Evolutionary conservation across 2,329 filamentous ascomycete species (phyloP).

Genomic region (Penicillium sp.): DNA sequence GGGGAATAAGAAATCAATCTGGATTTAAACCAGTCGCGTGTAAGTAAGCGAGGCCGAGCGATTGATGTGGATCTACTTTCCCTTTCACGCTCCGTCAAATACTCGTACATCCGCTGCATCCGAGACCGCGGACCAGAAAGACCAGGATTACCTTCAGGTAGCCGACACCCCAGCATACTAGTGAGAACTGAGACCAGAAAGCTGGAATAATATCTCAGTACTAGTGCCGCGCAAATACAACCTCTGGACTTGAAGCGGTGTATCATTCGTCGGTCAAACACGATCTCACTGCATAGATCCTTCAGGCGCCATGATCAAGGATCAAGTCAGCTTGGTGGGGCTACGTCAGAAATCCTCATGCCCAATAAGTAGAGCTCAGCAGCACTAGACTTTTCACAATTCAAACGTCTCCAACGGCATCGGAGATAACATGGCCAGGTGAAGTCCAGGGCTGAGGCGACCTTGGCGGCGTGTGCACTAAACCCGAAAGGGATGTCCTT

Average conservation of each 20-base stretch:
- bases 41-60: background rate
- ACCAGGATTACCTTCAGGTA: background rate
- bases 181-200: background rate
- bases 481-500: constrained; percentile 28
- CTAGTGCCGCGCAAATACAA: background rate
- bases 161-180: background rate
- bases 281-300: background rate
- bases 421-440: constrained; percentile 1
- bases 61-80: background rate
- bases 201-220: background rate
- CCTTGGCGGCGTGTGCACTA: constrained; percentile 18
- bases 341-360: background rate
- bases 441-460: background rate
- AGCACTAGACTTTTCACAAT: background rate
- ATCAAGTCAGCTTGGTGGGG: background rate
- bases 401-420: background rate
- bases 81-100: background rate
- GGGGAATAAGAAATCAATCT: background rate
- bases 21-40: background rate
- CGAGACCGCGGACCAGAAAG: background rate
- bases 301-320: background rate
- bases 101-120: constrained; percentile 7
- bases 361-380: background rate
- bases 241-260: background rate
- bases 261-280: background rate